Percentiles rank a stretch among this genome's conserved stretches.
Conservation (phyloP, 75 land plant species). For the Cunninghamia lanceolata region DNA sequence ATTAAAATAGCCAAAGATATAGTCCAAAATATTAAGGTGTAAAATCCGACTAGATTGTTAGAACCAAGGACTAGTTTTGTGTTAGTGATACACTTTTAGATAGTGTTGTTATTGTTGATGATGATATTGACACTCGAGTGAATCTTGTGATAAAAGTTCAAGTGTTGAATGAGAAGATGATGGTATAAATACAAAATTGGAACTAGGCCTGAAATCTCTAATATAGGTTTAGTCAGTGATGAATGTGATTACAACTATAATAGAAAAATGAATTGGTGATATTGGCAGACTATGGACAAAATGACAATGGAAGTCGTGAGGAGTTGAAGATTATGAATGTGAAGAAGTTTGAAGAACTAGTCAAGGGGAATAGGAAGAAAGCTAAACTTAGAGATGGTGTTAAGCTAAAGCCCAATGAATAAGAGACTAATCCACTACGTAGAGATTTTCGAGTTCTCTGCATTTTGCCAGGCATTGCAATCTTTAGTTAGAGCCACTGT, state of each 20-base stretch:
- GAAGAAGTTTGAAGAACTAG: too few relatives aligned
- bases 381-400: too few relatives aligned
- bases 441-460: too few relatives aligned
- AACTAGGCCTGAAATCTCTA: background rate
- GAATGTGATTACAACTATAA: slow-evolving; percentile 26
- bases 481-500: too few relatives aligned
- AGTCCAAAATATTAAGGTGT: background rate
- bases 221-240: background rate
- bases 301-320: too few relatives aligned
- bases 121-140: slow-evolving; percentile 34
- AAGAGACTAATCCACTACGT: too few relatives aligned
- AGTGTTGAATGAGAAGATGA: slow-evolving; percentile 3
- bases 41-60: background rate
- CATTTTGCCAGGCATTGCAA: too few relatives aligned
- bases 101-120: slow-evolving; percentile 43
- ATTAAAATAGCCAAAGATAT: background rate
- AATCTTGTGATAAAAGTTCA: slow-evolving; percentile 12
- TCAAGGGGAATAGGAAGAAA: too few relatives aligned
- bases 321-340: too few relatives aligned
- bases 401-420: too few relatives aligned
- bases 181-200: background rate
- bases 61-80: background rate
- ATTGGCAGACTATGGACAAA: background rate
- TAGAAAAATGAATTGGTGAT: background rate
- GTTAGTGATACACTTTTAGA: background rate